phyloP scores from a whole-genome alignment of 129 eudicot species.

The Scalesia atractyloides region DNA sequence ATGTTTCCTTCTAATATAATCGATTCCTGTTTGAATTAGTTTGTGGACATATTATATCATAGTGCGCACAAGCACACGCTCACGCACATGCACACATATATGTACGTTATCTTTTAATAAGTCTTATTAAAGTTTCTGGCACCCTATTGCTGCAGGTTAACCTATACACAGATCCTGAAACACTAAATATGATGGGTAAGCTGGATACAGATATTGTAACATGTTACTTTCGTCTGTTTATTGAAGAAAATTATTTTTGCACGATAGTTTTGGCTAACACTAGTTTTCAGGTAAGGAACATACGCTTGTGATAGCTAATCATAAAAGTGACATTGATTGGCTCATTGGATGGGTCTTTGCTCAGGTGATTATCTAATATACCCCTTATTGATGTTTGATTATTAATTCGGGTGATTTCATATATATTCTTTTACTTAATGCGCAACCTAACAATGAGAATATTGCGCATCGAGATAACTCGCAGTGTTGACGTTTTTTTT shows the following conservation, averaged over 20 bases:
- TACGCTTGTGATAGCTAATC: slow-evolving; percentile 84
- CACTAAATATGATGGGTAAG: slow-evolving; percentile 80
- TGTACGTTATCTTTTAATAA: background rate
- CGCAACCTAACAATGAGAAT: too few species aligned
- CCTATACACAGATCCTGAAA: slow-evolving; percentile 70
- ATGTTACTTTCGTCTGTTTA: slow-evolving; percentile 14
- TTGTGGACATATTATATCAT: background rate
- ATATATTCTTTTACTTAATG: too few species aligned
- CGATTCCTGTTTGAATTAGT: slow-evolving; percentile 4
- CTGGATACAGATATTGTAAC: slow-evolving; percentile 8
- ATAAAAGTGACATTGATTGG: slow-evolving; percentile 97
- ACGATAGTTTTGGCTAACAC: background rate
- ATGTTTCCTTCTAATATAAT: background rate
- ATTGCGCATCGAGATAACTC: background rate
- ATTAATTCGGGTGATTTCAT: background rate
- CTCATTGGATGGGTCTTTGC: slow-evolving; percentile 98
- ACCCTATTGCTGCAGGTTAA: slow-evolving; percentile 56
- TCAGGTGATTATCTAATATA: slow-evolving; percentile 53
- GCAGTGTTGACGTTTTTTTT: background rate
- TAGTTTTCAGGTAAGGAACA: slow-evolving; percentile 79
- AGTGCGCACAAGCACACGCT: too few species aligned
- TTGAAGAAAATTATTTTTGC: slow-evolving; percentile 14
- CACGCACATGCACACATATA: too few species aligned
- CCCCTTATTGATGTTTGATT: slow-evolving; percentile 5
- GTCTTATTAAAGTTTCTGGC: background rate